phyloP scores from a whole-genome alignment of 2,329 filamentous ascomycete species.

The Trichophyton benhamiae region DNA sequence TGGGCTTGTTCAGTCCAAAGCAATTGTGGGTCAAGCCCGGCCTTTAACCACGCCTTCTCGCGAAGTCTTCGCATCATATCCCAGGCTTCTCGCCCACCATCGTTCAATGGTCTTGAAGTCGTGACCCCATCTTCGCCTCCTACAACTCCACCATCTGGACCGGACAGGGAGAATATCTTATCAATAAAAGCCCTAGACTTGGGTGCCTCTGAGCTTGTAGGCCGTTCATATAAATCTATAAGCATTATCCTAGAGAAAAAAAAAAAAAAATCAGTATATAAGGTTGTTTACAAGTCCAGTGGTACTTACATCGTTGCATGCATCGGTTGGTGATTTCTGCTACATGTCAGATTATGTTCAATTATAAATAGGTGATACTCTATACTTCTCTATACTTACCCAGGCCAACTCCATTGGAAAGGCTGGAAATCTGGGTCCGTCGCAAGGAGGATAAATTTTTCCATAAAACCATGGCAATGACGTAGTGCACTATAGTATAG shows the following conservation, averaged over 20 bases:
- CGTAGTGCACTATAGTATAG: constrained; percentile 29
- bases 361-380: neutral
- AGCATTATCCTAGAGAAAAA: constrained; percentile 31
- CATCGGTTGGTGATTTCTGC: constrained; percentile 32
- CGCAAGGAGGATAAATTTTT: constrained; percentile 37
- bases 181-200: constrained; percentile 37
- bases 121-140: constrained; percentile 35
- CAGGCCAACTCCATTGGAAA: constrained; percentile 39
- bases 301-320: constrained; percentile 30
- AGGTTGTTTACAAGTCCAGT: neutral
- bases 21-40: constrained; percentile 34
- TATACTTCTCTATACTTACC: constrained; percentile 22
- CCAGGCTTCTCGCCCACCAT: constrained; percentile 39
- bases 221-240: constrained; percentile 38
- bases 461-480: constrained; percentile 38
- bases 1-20: constrained; percentile 38
- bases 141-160: constrained; percentile 35
- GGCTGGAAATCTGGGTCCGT: constrained; percentile 37
- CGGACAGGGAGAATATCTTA: constrained; percentile 34
- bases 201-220: constrained; percentile 33
- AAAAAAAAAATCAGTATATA: neutral
- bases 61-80: constrained; percentile 37
- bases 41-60: constrained; percentile 38
- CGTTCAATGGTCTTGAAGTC: constrained; percentile 33
- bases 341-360: constrained; percentile 11